Conservation (phyloP, 2,329 filamentous ascomycete genomes). For the Mycosphaerelloides madeirae region DNA sequence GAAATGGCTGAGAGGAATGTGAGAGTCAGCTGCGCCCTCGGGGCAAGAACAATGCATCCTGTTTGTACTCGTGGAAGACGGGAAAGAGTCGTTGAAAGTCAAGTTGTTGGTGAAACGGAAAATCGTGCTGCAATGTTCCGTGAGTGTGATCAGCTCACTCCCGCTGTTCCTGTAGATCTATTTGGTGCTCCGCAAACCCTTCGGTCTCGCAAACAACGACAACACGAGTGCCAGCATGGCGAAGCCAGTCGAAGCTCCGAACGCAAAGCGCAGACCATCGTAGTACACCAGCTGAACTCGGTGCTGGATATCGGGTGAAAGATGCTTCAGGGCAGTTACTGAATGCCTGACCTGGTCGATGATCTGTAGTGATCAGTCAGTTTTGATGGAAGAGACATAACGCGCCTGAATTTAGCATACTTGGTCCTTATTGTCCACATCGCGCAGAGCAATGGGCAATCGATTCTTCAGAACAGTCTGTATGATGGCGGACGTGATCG, state of each 20-base stretch:
- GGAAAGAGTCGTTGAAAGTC: too few relatives aligned
- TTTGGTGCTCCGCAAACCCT: constrained; percentile 12
- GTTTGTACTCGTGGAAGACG: too few relatives aligned
- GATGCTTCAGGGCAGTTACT: constrained; percentile 50
- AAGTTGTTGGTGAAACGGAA: too few relatives aligned
- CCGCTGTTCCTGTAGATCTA: background rate
- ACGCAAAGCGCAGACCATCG: constrained; percentile 53
- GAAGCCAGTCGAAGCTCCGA: constrained; percentile 51
- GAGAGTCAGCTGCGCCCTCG: too few relatives aligned
- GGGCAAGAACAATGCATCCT: too few relatives aligned
- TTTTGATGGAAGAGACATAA: background rate
- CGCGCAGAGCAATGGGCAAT: constrained; percentile 51
- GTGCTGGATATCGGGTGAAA: constrained; percentile 55
- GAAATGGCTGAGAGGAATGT: too few relatives aligned
- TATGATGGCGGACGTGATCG: constrained; percentile 57
- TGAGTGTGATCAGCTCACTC: too few relatives aligned
- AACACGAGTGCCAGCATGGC: constrained; percentile 48
- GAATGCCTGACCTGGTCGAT: constrained; percentile 61
- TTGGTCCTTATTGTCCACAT: constrained; percentile 54
- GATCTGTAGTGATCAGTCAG: constrained; percentile 39
- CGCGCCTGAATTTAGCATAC: constrained; percentile 40
- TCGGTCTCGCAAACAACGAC: constrained; percentile 40
- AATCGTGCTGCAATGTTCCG: too few relatives aligned
- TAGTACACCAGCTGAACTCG: constrained; percentile 57
- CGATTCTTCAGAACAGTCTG: constrained; percentile 57